Evolutionary conservation across 768 basidiomycete genomes (phyloP).

Genomic region (Hericium coralloides): DNA sequence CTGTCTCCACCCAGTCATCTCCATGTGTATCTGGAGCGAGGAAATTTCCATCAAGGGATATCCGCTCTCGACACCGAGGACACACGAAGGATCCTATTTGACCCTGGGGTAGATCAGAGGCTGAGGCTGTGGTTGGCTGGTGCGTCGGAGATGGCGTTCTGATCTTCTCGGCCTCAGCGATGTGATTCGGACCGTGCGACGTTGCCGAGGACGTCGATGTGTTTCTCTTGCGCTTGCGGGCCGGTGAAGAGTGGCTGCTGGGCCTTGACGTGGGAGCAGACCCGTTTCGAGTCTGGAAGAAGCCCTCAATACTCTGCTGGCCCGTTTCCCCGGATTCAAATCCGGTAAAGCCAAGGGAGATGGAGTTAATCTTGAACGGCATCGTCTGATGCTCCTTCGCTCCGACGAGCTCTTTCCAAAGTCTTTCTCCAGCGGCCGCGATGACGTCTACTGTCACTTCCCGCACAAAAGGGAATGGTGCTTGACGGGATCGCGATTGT

Average conservation of each 20-base stretch:
- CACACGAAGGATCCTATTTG: neutral
- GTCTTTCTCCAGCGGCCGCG: conserved; percentile 61
- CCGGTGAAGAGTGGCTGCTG: conserved; percentile 1
- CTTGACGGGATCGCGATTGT: conserved; percentile 53
- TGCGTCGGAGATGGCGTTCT: neutral
- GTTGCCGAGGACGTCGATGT: neutral
- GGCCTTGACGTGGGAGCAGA: conserved; percentile 3
- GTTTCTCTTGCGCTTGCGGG: conserved; percentile 26
- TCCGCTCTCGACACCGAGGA: neutral
- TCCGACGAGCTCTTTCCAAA: conserved; percentile 86
- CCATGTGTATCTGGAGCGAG: conserved; percentile 17
- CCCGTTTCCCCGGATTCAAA: conserved; percentile 69
- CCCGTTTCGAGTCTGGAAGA: conserved; percentile 44
- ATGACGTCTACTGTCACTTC: conserved; percentile 72
- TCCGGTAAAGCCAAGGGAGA: conserved; percentile 70
- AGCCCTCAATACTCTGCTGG: conserved; percentile 82
- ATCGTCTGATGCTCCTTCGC: conserved; percentile 21
- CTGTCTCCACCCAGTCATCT: conserved; percentile 12
- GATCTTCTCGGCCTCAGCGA: neutral
- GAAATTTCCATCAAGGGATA: conserved; percentile 1
- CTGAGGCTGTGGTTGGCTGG: neutral
- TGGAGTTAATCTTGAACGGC: conserved; percentile 58
- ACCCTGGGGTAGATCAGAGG: neutral
- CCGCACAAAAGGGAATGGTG: conserved; percentile 75
- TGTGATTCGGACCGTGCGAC: neutral